Evolutionary conservation across 768 basidiomycete species (phyloP).

Genomic region (Suillus placidus): DNA sequence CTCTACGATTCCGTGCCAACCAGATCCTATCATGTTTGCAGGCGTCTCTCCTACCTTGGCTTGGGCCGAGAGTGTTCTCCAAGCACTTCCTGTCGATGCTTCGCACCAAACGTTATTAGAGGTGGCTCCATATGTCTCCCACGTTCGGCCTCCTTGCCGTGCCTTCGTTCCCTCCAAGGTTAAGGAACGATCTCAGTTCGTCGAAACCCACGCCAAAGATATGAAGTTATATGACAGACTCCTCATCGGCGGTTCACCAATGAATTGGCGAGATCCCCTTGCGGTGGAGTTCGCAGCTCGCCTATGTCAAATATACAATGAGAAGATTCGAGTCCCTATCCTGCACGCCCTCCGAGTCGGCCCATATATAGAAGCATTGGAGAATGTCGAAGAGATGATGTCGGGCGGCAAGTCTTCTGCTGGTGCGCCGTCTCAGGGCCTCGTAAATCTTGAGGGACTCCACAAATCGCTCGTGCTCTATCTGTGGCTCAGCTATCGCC

Average conservation of each 20-base stretch:
- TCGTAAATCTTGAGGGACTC: slow-evolving; percentile 61
- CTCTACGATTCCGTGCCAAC: slow-evolving; percentile 53
- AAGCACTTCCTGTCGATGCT: slow-evolving; percentile 47
- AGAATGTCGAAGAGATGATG: slow-evolving; percentile 29
- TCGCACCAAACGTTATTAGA: slow-evolving; percentile 47
- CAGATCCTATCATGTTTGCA: slow-evolving; percentile 55
- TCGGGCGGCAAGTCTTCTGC: slow-evolving; percentile 8
- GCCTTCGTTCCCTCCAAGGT: slow-evolving; percentile 33
- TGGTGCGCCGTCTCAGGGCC: slow-evolving; percentile 14
- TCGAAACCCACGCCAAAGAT: slow-evolving; percentile 44
- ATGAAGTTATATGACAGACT: slow-evolving; percentile 48
- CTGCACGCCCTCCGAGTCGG: slow-evolving; percentile 23
- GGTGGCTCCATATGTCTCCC: slow-evolving; percentile 52
- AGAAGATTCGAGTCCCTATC: slow-evolving; percentile 25
- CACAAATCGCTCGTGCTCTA: slow-evolving; percentile 81
- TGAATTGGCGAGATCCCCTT: slow-evolving; percentile 50
- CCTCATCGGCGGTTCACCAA: slow-evolving; percentile 52
- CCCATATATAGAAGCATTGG: slow-evolving; percentile 25
- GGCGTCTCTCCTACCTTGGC: slow-evolving; percentile 40
- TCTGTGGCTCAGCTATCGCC: slow-evolving; percentile 81
- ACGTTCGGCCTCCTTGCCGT: slow-evolving; percentile 46
- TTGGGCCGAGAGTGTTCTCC: slow-evolving; percentile 32
- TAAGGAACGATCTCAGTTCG: slow-evolving; percentile 39
- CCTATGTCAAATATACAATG: slow-evolving; percentile 37
- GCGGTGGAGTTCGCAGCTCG: slow-evolving; percentile 14